phyloP scores from a whole-genome alignment of 768 basidiomycete genomes.

The Kwoniella europaea region DNA sequence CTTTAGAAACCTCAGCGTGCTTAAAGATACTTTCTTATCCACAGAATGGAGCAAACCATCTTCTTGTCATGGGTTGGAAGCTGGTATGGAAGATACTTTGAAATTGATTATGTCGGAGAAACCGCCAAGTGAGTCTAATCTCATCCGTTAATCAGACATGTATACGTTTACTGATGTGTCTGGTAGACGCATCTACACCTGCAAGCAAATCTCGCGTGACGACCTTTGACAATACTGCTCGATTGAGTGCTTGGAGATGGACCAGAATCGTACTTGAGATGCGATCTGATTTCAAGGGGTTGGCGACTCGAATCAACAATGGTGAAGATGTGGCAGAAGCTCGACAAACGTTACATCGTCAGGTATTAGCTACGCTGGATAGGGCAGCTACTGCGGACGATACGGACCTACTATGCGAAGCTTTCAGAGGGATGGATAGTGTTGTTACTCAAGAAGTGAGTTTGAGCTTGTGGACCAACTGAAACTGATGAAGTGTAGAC shows the following conservation, averaged over 20 bases:
- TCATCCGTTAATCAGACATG: not conserved
- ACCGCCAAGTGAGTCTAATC: conserved; percentile 19
- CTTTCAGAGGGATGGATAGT: conserved; percentile 49
- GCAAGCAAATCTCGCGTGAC: conserved; percentile 19
- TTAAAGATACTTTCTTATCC: conserved; percentile 53
- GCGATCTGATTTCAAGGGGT: conserved; percentile 53
- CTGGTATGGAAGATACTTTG: conserved; percentile 51
- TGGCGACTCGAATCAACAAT: conserved; percentile 38
- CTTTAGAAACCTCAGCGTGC: conserved; percentile 47
- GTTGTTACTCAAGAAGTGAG: conserved; percentile 45
- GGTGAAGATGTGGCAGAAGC: conserved; percentile 37
- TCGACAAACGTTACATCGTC: conserved; percentile 32
- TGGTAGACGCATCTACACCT: conserved; percentile 3
- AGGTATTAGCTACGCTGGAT: conserved; percentile 41
- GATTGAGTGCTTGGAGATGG: conserved; percentile 53
- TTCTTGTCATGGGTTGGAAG: conserved; percentile 34
- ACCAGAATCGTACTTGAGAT: conserved; percentile 52
- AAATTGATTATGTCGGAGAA: conserved; percentile 52
- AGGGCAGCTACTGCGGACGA: conserved; percentile 44
- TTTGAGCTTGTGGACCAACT: not conserved
- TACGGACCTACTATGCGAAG: conserved; percentile 51
- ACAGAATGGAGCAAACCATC: conserved; percentile 43
- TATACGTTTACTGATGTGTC: too few species aligned
- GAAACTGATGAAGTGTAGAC: conserved; percentile 24
- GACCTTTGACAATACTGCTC: conserved; percentile 27